phyloP scores from a whole-genome alignment of 2,329 filamentous ascomycete species.

The Trichoderma semiorbis region DNA sequence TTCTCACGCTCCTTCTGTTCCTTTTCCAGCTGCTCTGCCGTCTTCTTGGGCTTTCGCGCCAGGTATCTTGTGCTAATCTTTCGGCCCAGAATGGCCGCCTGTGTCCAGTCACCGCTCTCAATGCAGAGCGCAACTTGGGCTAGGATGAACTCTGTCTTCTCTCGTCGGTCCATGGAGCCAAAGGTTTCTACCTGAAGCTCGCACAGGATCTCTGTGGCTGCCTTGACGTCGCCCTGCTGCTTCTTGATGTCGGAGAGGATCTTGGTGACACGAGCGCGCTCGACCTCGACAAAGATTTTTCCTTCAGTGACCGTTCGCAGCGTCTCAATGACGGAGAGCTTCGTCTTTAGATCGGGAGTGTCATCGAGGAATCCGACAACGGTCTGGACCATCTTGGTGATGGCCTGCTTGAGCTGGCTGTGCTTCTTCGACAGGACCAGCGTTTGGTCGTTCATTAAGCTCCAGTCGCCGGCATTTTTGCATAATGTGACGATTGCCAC shows the following conservation, averaged over 20 bases:
- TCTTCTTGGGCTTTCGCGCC: conserved; percentile 85
- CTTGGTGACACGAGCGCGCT: conserved; percentile 90
- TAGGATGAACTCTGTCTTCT: conserved; percentile 98
- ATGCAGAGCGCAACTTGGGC: conserved; percentile 94
- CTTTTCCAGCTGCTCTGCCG: conserved; percentile 82
- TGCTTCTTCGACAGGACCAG: conserved; percentile 97
- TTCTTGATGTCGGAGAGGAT: conserved; percentile 98
- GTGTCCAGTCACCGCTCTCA: conserved; percentile 92
- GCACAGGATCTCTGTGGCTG: conserved; percentile 88
- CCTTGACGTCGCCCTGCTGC: conserved; percentile 83
- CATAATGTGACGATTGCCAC: conserved; percentile 88
- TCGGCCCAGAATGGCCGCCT: conserved; percentile 86
- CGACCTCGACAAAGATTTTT: conserved; percentile 99
- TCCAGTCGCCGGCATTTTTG: conserved; percentile 91
- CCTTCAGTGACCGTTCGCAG: conserved; percentile 95
- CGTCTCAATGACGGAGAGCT: conserved; percentile 91
- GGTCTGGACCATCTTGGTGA: conserved; percentile 97
- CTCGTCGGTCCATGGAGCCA: conserved; percentile 92
- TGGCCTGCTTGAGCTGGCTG: conserved; percentile 98
- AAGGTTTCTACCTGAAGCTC: conserved; percentile 99
- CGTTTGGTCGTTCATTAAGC: conserved; percentile 92
- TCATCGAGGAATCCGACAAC: conserved; percentile 90
- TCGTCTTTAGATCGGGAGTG: conserved; percentile 79
- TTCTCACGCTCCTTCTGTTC: conserved; percentile 85
- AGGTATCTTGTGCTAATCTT: conserved; percentile 98